A percentile compares a stretch with the other conserved stretches of the same genome.
These are phyloP conservation scores for Haplosporangium gracile DNA, from an alignment of 192 early-diverging fungal species.

Conservation along the genomic window DNA sequence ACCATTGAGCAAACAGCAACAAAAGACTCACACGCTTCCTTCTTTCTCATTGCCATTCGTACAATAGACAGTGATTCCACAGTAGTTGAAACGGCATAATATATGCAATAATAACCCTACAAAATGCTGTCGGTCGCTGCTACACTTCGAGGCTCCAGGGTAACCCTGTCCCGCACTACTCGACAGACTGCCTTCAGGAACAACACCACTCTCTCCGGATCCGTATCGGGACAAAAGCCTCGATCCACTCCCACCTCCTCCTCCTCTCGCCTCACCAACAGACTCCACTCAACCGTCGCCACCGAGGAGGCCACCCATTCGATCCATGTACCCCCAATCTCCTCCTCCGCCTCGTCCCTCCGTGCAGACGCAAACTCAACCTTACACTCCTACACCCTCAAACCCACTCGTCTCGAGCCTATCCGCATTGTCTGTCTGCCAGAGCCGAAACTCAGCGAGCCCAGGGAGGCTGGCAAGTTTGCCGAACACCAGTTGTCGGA, in stretches of 20 bases:
- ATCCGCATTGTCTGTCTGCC: slow-evolving; percentile 45
- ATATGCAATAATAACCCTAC: background rate
- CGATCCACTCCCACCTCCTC: no score
- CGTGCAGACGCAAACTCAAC: slow-evolving; percentile 21
- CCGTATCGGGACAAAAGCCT: background rate
- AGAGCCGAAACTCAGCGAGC: slow-evolving; percentile 35
- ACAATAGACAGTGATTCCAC: no score
- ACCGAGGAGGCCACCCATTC: slow-evolving; percentile 24
- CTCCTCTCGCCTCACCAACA: slow-evolving; percentile 1
- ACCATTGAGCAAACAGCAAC: no score
- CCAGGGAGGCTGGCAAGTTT: slow-evolving; percentile 43
- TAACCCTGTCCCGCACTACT: slow-evolving; percentile 11
- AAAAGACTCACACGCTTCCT: background rate
- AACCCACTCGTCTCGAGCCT: slow-evolving; percentile 28
- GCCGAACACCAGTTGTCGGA: slow-evolving; percentile 66
- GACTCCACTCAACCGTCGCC: slow-evolving; percentile 38
- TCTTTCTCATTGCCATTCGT: no score
- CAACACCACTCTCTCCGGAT: background rate
- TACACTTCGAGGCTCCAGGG: slow-evolving; percentile 40
- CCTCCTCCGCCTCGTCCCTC: background rate
- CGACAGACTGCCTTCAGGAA: slow-evolving; percentile 17
- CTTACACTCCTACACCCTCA: slow-evolving; percentile 42
- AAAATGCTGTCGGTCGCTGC: slow-evolving; percentile 50
- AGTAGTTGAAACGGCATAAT: no score
- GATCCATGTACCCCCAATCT: slow-evolving; percentile 1